Evolutionary conservation across 371 early-diverging fungal species (phyloP), one percentile per base, ranked within the genome.

Genomic region (Saksenaea vasiformis): DNA sequence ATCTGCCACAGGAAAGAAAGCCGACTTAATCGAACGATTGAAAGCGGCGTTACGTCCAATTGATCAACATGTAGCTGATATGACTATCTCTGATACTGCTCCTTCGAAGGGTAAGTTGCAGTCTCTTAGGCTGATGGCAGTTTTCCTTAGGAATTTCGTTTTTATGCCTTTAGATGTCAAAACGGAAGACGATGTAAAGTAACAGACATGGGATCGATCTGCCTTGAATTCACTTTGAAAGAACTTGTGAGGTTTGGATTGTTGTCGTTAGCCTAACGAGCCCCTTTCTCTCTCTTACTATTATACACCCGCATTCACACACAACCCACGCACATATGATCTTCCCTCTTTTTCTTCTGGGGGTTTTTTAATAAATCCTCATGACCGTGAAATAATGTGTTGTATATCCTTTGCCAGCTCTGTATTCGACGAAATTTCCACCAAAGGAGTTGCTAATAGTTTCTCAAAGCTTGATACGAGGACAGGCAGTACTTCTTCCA

Each of bases 1-100:
- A 37, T 82, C 85, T 11, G 82, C 84, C 3, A 76, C 82, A 9
- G 91, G 91, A 14, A 83, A 86, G 60, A 90, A 90, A 60, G 87
- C 87, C 0, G 77, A 85, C 9, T 56, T 90, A 47, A 80, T 84
- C 37, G 73, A 81, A 59, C 77, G 91, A 5, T 82, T 91, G 4
- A 75, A 82, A 61, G 77, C 74, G 27, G 87, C 51, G 22, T 47
- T 47, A 22, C 51, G 51, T n/a, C 51, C 51, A 47, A 47, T 47
- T 4, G 51, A 47, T 47, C 51, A 47, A 11, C 51, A 47, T 47
- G 51, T 47, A 22, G 51, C 51, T 22, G 51, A 17, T 9, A 47
- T 47, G 51, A 19, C 51, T 22, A 47, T 47, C 17, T 47, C 51
- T 47, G 51, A 47, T 22, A 47, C 51, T 22, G 19, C n/a, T 22